Percentiles rank a stretch among this genome's conserved stretches.
Evolutionary conservation across 1,139 yeast genomes (phyloP).

Genomic region (Yamadazyma epiphylla): DNA sequence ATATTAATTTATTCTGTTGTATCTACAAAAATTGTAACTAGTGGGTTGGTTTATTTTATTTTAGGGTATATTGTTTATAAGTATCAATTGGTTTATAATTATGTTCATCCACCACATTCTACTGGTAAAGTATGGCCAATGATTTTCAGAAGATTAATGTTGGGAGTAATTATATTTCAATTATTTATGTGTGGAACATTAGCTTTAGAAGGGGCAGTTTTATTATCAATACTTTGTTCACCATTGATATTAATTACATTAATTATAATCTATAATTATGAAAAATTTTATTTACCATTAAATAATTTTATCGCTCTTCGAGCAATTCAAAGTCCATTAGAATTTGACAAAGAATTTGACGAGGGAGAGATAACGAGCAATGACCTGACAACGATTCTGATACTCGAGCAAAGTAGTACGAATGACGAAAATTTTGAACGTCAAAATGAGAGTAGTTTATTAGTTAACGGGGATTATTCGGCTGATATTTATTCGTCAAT

Average conservation of each 20-base stretch:
- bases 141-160: conserved; percentile 57
- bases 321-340: conserved; percentile 48
- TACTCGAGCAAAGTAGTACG: conserved; percentile 1
- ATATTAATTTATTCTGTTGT: conserved; percentile 63
- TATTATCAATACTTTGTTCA: conserved; percentile 47
- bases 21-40: conserved; percentile 60
- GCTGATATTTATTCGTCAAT: conserved; percentile 5
- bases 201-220: conserved; percentile 58
- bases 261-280: conserved; percentile 51
- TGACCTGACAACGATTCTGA: conserved; percentile 8
- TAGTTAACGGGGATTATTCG: conserved; percentile 17
- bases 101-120: conserved; percentile 70
- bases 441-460: conserved; percentile 25
- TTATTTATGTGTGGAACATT: conserved; percentile 67
- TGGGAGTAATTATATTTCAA: conserved; percentile 59
- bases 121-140: conserved; percentile 74
- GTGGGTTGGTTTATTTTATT: conserved; percentile 58
- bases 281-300: conserved; percentile 57
- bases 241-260: conserved; percentile 53
- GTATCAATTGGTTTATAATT: conserved; percentile 61
- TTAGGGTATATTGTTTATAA: conserved; percentile 64
- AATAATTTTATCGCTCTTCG: conserved; percentile 60
- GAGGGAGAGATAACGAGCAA: conserved; percentile 21
- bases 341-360: conserved; percentile 37
- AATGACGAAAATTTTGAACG: conserved; percentile 5